Evolutionary conservation across 179 eudicot genomes (phyloP), one percentile per base, ranked within the genome.

Genomic region (Spinacia oleracea): DNA sequence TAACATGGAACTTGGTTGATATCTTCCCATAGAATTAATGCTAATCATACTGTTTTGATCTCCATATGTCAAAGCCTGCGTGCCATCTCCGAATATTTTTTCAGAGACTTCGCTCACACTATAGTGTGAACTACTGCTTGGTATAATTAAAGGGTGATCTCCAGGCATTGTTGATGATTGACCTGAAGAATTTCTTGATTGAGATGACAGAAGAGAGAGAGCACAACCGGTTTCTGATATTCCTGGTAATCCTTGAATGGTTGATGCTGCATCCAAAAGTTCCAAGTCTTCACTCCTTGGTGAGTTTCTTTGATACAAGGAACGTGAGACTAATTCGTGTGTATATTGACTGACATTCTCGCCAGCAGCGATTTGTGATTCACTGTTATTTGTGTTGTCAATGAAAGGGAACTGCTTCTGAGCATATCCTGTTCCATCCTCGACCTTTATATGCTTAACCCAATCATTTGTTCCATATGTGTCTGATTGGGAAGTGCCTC

Each of bases 151-250:
- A 46, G 82, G 81, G 45, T 56, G 79, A 77, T 64, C 74, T 60
- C 76, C 74, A 60, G 88, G 85, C 72, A 83, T 65, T 66, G 78
- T 80, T 34, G 89, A 79, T 21, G 89, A 74, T 72, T 80, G 78
- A 50, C 46, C 81, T 38, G 83, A 70, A 70, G 83, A 84, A 75
- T 74, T 87, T 27, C 62, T 84, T 73, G 92, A 85, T 72, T 85
- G 90, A 77, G 91, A 80, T 89, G 97, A 92, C 97, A 92, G 97
- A 90, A 92, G 94, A 92, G 94, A 92, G 97, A 87, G 97, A 92
- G 93, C 94, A 90, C 84, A 81, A 76, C 89, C 86, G 72, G 88
- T 81, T 83, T 83, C 81, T 25, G 89, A 67, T 45, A 84, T 74
- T 80, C 77, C 86, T 63, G 85, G 79, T 25, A 78, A 66, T 62